phyloP scores from a whole-genome alignment of 805 yeast genomes.

The Blastobotrys muscicola region DNA sequence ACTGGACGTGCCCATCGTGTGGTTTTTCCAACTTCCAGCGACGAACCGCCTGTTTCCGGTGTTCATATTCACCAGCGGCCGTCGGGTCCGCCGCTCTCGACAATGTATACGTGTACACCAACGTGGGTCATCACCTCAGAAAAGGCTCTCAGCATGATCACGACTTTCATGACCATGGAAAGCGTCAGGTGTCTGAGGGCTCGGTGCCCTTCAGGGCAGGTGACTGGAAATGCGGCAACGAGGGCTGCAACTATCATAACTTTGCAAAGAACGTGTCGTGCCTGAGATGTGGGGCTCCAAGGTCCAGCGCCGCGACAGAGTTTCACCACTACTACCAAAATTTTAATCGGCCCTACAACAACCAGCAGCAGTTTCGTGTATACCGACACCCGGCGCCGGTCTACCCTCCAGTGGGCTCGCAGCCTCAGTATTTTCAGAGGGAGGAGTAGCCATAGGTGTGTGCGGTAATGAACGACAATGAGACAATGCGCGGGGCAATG shows the following conservation, averaged over 20 bases:
- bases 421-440: too few relatives aligned
- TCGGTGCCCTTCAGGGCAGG: slow-evolving; percentile 94
- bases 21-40: slow-evolving; percentile 93
- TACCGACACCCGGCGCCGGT: too few relatives aligned
- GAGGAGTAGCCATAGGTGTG: too few relatives aligned
- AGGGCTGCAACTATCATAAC: slow-evolving; percentile 76
- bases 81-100: too few relatives aligned
- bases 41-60: slow-evolving; percentile 86
- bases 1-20: slow-evolving; percentile 96
- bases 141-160: slow-evolving; percentile 1
- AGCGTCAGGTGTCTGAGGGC: not conserved
- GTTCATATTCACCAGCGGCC: slow-evolving; percentile 26
- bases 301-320: slow-evolving; percentile 21
- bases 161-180: not conserved
- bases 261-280: slow-evolving; percentile 86
- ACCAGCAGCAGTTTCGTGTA: too few relatives aligned
- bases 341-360: not conserved
- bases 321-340: slow-evolving; percentile 1
- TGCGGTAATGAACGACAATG: too few relatives aligned
- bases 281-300: slow-evolving; percentile 78
- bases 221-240: slow-evolving; percentile 86
- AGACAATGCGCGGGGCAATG: too few relatives aligned
- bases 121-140: too few relatives aligned
- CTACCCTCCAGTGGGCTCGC: too few relatives aligned
- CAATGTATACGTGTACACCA: too few relatives aligned